Conservation (phyloP, 306 rosid genomes). For the Trifolium fragiferum region DNA sequence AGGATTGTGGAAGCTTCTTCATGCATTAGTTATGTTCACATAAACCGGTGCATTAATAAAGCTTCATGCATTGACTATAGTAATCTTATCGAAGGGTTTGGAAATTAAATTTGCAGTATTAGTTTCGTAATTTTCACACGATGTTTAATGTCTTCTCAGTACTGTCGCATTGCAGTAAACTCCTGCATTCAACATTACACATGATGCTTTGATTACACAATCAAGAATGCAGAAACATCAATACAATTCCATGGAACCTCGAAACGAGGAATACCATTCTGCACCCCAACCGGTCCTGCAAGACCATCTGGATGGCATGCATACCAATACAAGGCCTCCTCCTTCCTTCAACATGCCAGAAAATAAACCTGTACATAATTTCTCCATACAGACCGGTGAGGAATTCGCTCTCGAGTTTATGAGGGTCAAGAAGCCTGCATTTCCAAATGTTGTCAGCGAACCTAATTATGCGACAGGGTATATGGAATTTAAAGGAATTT, state of each 20-base stretch:
- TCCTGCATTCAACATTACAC: slow-evolving; percentile 28
- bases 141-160: slow-evolving; percentile 26
- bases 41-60: slow-evolving; percentile 26
- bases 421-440: slow-evolving; percentile 70
- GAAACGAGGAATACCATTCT: slow-evolving; percentile 69
- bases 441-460: slow-evolving; percentile 63
- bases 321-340: slow-evolving; percentile 63
- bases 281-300: slow-evolving; percentile 54
- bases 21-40: slow-evolving; percentile 34
- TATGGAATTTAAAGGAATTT: slow-evolving; percentile 61
- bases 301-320: slow-evolving; percentile 65
- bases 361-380: slow-evolving; percentile 74
- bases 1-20: slow-evolving; percentile 39
- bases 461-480: slow-evolving; percentile 62
- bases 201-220: slow-evolving; percentile 52
- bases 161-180: slow-evolving; percentile 33
- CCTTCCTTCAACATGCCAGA: slow-evolving; percentile 58
- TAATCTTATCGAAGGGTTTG: slow-evolving; percentile 21
- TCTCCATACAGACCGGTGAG: slow-evolving; percentile 92
- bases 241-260: slow-evolving; percentile 58
- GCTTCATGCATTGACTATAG: no score
- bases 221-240: slow-evolving; percentile 59
- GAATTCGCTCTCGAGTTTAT: slow-evolving; percentile 90
- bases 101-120: slow-evolving; percentile 28
- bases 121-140: slow-evolving; percentile 16